These are phyloP conservation scores for Gypsophila paniculata DNA, from an alignment of 179 eudicot genomes.

Conservation along the genomic window DNA sequence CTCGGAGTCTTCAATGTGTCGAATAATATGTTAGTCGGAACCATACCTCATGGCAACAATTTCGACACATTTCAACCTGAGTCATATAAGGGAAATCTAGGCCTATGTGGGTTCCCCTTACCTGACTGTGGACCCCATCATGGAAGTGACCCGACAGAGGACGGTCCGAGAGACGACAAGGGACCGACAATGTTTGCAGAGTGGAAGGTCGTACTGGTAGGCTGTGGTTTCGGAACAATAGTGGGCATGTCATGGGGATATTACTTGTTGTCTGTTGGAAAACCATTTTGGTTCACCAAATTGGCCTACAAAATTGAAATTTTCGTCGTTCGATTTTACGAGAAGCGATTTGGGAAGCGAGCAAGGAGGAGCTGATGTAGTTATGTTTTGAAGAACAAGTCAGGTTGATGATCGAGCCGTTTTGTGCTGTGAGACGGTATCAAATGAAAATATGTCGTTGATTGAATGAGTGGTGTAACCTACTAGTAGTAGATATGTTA, in stretches of 20 bases:
- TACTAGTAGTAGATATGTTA: too few relatives aligned
- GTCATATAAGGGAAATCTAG: conserved; percentile 25
- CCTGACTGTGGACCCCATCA: not conserved
- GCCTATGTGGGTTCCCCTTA: conserved; percentile 28
- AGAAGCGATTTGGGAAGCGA: not conserved
- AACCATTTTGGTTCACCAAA: conserved; percentile 23
- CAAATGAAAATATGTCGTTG: too few relatives aligned
- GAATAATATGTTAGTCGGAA: conserved; percentile 17
- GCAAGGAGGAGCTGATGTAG: not conserved
- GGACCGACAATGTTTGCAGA: not conserved
- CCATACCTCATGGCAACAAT: conserved; percentile 21
- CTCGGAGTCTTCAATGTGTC: conserved; percentile 23
- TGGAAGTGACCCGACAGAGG: not conserved
- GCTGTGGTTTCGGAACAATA: conserved; percentile 24
- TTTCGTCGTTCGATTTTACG: not conserved
- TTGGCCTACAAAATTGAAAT: not conserved
- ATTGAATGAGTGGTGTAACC: too few relatives aligned
- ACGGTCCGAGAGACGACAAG: not conserved
- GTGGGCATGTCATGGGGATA: conserved; percentile 25
- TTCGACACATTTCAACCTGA: conserved; percentile 17
- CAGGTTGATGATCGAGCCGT: too few relatives aligned
- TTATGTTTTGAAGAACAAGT: not conserved
- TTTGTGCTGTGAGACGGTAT: too few relatives aligned
- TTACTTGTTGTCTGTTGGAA: conserved; percentile 23
- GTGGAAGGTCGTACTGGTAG: conserved; percentile 27